phyloP scores from a whole-genome alignment of 2,329 filamentous ascomycete species.

The Diaporthe vexans region DNA sequence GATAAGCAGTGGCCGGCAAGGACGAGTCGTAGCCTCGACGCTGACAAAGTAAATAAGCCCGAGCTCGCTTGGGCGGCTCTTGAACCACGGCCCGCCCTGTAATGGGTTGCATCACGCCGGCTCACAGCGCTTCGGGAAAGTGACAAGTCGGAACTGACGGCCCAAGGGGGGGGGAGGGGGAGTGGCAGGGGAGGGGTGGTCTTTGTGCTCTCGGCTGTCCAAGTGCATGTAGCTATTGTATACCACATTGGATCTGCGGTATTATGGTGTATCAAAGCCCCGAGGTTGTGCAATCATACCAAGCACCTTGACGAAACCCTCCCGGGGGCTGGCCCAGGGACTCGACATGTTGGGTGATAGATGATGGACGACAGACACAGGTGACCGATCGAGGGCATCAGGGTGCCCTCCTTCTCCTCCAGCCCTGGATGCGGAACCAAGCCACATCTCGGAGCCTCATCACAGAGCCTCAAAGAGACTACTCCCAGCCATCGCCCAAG shows the following conservation, averaged over 20 bases:
- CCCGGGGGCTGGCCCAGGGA: neutral
- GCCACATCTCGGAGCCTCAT: slow-evolving; percentile 24
- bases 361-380: neutral
- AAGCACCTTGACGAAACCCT: neutral
- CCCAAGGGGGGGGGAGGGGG: neutral
- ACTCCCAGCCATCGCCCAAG: neutral
- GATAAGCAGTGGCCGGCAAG: neutral
- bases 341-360: slow-evolving; percentile 13
- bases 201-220: neutral
- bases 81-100: neutral
- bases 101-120: slow-evolving; percentile 20
- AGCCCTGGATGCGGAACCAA: slow-evolving; percentile 19
- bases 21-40: neutral
- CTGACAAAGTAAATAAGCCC: slow-evolving; percentile 15
- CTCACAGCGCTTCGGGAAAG: slow-evolving; percentile 11
- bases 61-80: neutral
- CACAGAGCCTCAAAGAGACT: slow-evolving; percentile 26
- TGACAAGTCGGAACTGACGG: slow-evolving; percentile 28
- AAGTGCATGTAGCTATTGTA: neutral
- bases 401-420: slow-evolving; percentile 12
- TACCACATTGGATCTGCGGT: neutral
- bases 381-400: neutral
- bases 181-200: no score
- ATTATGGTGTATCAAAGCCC: neutral
- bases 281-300: neutral